Evolutionary conservation across 2,329 filamentous ascomycete species (phyloP).

Genomic region (Diaporthe caulivora): DNA sequence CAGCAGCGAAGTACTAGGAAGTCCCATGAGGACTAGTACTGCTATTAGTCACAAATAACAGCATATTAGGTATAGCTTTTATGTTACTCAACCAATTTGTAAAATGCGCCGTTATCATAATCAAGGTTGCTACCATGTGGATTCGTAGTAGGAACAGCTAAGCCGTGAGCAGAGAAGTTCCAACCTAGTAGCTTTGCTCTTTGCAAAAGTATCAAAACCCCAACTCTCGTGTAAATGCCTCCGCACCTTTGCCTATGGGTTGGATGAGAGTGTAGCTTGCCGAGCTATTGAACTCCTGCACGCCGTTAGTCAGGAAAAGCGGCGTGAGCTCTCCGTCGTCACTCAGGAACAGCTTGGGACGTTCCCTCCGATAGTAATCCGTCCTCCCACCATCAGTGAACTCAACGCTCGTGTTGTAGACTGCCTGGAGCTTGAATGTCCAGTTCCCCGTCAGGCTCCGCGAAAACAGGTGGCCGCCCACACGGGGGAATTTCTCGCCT

Average conservation of each 20-base stretch:
- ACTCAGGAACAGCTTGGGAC: conserved; percentile 63
- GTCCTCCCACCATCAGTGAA: conserved; percentile 56
- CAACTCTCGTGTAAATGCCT: background rate
- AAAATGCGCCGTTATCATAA: too few relatives aligned
- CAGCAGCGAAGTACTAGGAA: too few relatives aligned
- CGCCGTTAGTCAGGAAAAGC: conserved; percentile 60
- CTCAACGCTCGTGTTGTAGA: conserved; percentile 33
- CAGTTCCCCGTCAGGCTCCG: conserved; percentile 5
- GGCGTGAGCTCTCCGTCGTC: conserved; percentile 59
- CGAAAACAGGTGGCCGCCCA: conserved; percentile 23
- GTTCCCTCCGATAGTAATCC: conserved; percentile 58
- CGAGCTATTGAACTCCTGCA: conserved; percentile 43
- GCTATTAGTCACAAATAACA: too few relatives aligned
- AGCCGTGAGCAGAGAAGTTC: too few relatives aligned
- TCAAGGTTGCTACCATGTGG: too few relatives aligned
- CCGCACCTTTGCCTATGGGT: conserved; percentile 15
- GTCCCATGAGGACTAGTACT: too few relatives aligned
- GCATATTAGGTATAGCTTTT: too few relatives aligned
- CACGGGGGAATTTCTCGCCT: conserved; percentile 15
- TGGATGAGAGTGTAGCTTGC: conserved; percentile 32
- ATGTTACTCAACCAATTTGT: too few relatives aligned
- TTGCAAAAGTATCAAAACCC: background rate
- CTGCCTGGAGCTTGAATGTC: conserved; percentile 29
- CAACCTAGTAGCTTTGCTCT: background rate
- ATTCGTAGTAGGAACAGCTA: too few relatives aligned